Evolutionary conservation across 345 rosid species (phyloP).

Genomic region (Physaria fendleri): DNA sequence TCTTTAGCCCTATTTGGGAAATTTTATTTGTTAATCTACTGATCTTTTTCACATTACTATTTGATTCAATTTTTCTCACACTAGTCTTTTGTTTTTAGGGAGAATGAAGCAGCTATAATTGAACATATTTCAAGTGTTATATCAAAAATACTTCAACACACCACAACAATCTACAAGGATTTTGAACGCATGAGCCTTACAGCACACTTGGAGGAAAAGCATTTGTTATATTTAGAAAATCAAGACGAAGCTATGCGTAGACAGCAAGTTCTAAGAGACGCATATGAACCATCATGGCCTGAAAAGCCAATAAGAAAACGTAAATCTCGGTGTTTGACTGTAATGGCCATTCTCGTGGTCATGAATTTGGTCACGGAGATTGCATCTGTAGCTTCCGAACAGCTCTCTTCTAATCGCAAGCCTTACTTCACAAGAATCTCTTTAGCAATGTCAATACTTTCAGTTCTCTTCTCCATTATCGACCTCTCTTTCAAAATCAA

Average conservation of each 20-base stretch:
- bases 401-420: slow-evolving; percentile 4
- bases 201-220: neutral
- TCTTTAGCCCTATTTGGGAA: too few relatives aligned
- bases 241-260: neutral
- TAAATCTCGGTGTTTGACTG: neutral
- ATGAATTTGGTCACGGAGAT: neutral
- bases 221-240: neutral
- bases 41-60: neutral
- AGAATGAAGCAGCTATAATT: neutral
- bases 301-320: too few relatives aligned
- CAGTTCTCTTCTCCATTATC: neutral
- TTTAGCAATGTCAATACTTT: neutral
- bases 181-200: neutral
- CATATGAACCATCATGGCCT: neutral
- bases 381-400: slow-evolving; percentile 2
- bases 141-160: neutral
- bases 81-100: neutral
- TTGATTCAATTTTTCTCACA: too few relatives aligned
- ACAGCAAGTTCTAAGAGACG: neutral
- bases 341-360: neutral
- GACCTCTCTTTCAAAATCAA: neutral
- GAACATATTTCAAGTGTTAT: neutral
- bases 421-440: neutral
- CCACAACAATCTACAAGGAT: neutral
- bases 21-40: neutral